These are phyloP conservation scores for Solanum chiquidenum DNA, from an alignment of 257 asterid species.

Conservation along the genomic window DNA sequence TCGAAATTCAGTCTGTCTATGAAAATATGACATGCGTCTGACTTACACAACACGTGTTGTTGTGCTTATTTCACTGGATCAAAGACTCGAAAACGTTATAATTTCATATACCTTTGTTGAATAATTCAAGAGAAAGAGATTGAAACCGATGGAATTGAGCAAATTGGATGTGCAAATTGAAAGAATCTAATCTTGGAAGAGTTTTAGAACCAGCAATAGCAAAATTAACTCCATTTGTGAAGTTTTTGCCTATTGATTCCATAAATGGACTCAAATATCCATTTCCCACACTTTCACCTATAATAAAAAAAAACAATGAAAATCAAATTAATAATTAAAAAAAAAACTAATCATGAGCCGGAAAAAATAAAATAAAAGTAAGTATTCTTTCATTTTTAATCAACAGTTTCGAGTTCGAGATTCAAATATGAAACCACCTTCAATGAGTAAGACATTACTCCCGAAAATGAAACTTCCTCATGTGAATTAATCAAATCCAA, in stretches of 20 bases:
- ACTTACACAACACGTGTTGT: neutral
- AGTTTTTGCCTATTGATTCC: slow-evolving; percentile 27
- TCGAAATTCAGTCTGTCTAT: neutral
- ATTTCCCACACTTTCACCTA: slow-evolving; percentile 35
- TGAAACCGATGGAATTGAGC: slow-evolving; percentile 27
- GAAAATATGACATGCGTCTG: too few species aligned
- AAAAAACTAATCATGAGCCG: neutral
- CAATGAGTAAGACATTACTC: neutral
- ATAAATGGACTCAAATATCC: slow-evolving; percentile 34
- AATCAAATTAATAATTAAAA: neutral
- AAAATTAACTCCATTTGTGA: slow-evolving; percentile 36
- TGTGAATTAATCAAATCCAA: neutral
- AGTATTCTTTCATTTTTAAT: neutral
- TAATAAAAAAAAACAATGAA: neutral
- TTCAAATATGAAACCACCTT: neutral
- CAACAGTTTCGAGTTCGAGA: neutral
- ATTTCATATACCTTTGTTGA: slow-evolving; percentile 13
- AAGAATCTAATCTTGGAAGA: slow-evolving; percentile 15
- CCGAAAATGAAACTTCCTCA: too few species aligned
- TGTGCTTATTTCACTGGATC: neutral
- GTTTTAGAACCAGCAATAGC: slow-evolving; percentile 30
- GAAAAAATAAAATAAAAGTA: neutral
- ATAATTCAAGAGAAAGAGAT: slow-evolving; percentile 17
- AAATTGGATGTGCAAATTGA: slow-evolving; percentile 24
- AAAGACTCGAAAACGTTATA: neutral